A percentile compares a stretch with the other conserved stretches of the same genome.
Conservation (phyloP, 2,329 filamentous ascomycete genomes). For the Emydomyces testavorans region DNA sequence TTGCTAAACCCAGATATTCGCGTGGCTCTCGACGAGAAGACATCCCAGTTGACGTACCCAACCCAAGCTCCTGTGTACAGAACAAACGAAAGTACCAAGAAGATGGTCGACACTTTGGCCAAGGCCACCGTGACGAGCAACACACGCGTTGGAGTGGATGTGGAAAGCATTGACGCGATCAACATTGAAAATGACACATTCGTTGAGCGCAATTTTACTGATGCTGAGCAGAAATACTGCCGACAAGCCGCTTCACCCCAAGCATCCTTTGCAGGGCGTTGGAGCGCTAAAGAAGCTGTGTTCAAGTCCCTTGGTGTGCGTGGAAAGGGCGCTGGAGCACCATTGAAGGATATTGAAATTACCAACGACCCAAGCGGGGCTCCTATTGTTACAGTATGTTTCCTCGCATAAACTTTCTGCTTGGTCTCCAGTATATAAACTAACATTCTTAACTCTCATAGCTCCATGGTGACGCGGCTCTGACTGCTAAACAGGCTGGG, state of each 20-base stretch:
- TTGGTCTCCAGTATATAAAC: slow-evolving; percentile 16
- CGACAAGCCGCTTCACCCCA: slow-evolving; percentile 64
- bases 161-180: slow-evolving; percentile 76
- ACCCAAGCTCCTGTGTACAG: slow-evolving; percentile 52
- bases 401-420: not conserved
- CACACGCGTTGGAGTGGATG: slow-evolving; percentile 84
- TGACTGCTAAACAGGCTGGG: slow-evolving; percentile 72
- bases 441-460: slow-evolving; percentile 41
- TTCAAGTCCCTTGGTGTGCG: slow-evolving; percentile 91
- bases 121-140: slow-evolving; percentile 49
- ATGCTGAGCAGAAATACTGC: slow-evolving; percentile 76
- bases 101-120: slow-evolving; percentile 67
- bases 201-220: slow-evolving; percentile 86
- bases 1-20: slow-evolving; percentile 91
- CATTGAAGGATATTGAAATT: slow-evolving; percentile 92
- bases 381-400: slow-evolving; percentile 64
- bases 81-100: slow-evolving; percentile 52
- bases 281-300: slow-evolving; percentile 95
- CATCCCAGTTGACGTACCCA: slow-evolving; percentile 63
- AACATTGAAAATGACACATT: slow-evolving; percentile 94
- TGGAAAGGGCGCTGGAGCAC: slow-evolving; percentile 77
- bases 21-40: slow-evolving; percentile 76
- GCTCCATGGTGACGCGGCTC: slow-evolving; percentile 75
- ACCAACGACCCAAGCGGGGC: slow-evolving; percentile 67
- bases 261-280: slow-evolving; percentile 86